Evolutionary conservation across 805 yeast species (phyloP).

Genomic region (Saturnispora zaruensis): DNA sequence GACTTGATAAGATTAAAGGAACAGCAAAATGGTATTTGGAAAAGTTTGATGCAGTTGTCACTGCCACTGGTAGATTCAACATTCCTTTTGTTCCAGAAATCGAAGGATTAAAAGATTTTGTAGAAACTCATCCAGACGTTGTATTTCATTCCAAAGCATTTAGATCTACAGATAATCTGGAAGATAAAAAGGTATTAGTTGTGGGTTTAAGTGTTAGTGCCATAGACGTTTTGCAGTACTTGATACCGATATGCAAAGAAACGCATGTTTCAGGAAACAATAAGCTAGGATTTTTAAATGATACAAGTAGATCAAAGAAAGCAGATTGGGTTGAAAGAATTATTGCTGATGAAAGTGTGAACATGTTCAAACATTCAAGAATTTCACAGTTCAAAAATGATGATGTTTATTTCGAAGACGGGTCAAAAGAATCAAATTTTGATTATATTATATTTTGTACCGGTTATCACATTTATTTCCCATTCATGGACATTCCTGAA

Average conservation of each 20-base stretch:
- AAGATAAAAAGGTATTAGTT: conserved; percentile 25
- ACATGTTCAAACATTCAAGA: conserved; percentile 26
- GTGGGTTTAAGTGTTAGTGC: conserved; percentile 52
- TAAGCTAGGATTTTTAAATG: conserved; percentile 1
- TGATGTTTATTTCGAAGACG: conserved; percentile 27
- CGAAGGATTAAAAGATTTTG: conserved; percentile 28
- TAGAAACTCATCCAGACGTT: conserved; percentile 25
- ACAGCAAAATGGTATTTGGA: conserved; percentile 34
- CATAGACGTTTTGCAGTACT: conserved; percentile 45
- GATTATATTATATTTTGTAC: conserved; percentile 41
- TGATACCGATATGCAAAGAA: conserved; percentile 22
- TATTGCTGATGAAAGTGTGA: conserved; percentile 25
- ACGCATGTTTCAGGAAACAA: conserved; percentile 4
- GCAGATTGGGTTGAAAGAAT: conserved; percentile 32
- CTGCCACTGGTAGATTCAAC: conserved; percentile 34
- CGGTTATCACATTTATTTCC: conserved; percentile 40
- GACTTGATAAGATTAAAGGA: conserved; percentile 8
- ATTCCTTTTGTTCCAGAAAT: conserved; percentile 34
- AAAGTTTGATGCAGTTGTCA: conserved; percentile 35
- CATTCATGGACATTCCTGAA: conserved; percentile 29
- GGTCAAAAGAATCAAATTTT: conserved; percentile 22
- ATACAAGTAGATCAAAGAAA: conserved; percentile 20
- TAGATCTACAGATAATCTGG: conserved; percentile 23
- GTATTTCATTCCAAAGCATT: conserved; percentile 24
- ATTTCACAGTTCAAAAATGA: conserved; percentile 23